Base-by-base conservation (phyloP, 2,329 filamentous ascomycete species). In the Acephala macrosclerotiorum region DNA sequence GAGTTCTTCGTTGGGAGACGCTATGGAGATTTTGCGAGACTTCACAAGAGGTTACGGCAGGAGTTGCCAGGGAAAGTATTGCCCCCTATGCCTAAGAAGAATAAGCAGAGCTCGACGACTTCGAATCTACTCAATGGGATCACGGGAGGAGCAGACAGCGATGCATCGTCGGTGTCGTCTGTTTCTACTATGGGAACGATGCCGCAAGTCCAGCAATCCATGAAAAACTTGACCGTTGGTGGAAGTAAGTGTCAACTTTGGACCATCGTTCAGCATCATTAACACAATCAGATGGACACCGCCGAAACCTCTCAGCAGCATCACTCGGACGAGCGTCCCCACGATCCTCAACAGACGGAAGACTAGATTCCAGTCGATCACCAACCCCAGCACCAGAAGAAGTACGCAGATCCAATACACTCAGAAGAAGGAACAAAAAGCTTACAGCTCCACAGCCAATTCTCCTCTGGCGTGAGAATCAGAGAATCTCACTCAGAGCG, bases 21-120 rank as follows among this genome's bases (percentile, higher is more conserved):
- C 71, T 99, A 97, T 77, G 92, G 94, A 36, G 93, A 97, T 72
- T 99, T 99, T 76, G 85, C 82, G 29, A 88, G 87, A 70, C 83
- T 99, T 66, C 90, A 96, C 77, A 95, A 91, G 78, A 86, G 86
- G 69, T 79, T 99, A 66, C 89, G 92, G 40, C 87, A 89, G 14
- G 96, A 99, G 79, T 84, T 98, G 61, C 96, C 96, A 0, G 96
- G 96, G 20, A 97, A 96, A 74, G 87, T 97, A 6, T 83, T 99
- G 2, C 92, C 94, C 12, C 88, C 93, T 0, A 81, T 98, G 58
- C 96, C 96, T 0, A 90, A 90, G 76, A 98, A 98, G 85, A 97
- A 97, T 79, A 97, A 95, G 79, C 87, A 89, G 22, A 89, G 90
- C 70, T 90, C 89, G 1, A 89, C 90, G 2, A 82, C 91, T 7